Evolutionary conservation across 1,284 basidiomycete genomes (phyloP).

Genomic region (Ustilago tritici): DNA sequence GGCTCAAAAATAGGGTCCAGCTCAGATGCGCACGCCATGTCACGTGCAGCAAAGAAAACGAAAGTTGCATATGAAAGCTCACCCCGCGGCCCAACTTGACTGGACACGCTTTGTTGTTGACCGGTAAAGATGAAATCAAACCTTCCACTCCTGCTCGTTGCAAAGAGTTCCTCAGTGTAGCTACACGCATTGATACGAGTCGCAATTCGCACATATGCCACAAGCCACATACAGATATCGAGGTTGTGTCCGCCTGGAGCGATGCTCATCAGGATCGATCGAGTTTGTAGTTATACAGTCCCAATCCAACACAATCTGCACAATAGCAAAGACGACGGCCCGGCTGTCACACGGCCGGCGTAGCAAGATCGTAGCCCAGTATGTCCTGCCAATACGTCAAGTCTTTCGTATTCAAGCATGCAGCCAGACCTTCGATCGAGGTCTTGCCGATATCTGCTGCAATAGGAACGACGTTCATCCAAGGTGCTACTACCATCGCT

Average conservation of each 20-base stretch:
- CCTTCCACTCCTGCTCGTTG: background rate
- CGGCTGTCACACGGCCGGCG: slow-evolving; percentile 14
- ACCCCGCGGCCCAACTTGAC: background rate
- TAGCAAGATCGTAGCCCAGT: slow-evolving; percentile 34
- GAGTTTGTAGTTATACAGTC: too few species aligned
- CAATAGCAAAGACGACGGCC: background rate
- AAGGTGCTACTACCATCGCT: background rate
- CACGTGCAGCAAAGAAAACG: background rate
- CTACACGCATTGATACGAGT: too few species aligned
- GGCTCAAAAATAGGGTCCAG: too few species aligned
- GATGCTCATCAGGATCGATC: too few species aligned
- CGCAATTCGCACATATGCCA: too few species aligned
- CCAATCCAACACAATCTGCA: too few species aligned
- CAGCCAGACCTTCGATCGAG: slow-evolving; percentile 43
- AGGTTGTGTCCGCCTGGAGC: too few species aligned
- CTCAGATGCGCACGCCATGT: too few species aligned
- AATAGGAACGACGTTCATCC: slow-evolving; percentile 27
- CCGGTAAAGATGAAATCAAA: background rate
- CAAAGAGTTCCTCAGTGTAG: background rate
- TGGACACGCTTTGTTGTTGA: background rate
- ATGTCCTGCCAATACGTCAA: slow-evolving; percentile 49
- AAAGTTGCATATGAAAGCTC: slow-evolving; percentile 4
- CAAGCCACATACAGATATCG: too few species aligned
- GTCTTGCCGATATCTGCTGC: slow-evolving; percentile 44
- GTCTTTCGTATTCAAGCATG: slow-evolving; percentile 33